phyloP scores from a whole-genome alignment of 352 stramenopile genomes.

The Pythium coloratum region DNA sequence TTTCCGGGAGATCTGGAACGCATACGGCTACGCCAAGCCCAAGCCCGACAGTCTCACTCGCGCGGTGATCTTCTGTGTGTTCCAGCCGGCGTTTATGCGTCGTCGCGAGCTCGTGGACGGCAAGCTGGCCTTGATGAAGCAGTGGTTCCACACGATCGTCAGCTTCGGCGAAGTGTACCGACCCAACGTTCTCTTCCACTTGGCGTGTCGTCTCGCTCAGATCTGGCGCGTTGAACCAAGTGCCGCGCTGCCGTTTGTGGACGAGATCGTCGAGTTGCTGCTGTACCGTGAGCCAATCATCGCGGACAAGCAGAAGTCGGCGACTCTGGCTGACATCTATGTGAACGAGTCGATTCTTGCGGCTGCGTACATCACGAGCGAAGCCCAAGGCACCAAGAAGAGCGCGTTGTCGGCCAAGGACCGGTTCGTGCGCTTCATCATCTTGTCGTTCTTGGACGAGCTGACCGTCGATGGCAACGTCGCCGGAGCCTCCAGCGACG shows the following conservation, averaged over 20 bases:
- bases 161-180: constrained; percentile 56
- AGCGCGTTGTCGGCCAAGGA: constrained; percentile 47
- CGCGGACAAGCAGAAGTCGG: constrained; percentile 33
- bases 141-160: constrained; percentile 56
- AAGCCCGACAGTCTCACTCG: constrained; percentile 70
- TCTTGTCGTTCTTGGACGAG: constrained; percentile 66
- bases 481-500: not conserved
- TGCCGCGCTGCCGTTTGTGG: constrained; percentile 47
- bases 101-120: constrained; percentile 16
- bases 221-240: constrained; percentile 58
- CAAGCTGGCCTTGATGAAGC: constrained; percentile 42
- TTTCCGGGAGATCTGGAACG: constrained; percentile 60
- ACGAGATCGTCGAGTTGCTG: constrained; percentile 69
- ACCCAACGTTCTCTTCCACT: constrained; percentile 81
- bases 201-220: constrained; percentile 64
- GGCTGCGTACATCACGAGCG: not conserved
- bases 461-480: constrained; percentile 13
- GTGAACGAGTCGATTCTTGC: constrained; percentile 38
- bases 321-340: constrained; percentile 23
- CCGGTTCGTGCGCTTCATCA: constrained; percentile 66
- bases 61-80: constrained; percentile 64
- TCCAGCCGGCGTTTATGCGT: constrained; percentile 70
- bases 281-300: constrained; percentile 82
- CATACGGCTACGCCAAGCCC: constrained; percentile 67
- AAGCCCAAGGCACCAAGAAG: constrained; percentile 14